Base-by-base conservation (phyloP, 2,329 filamentous ascomycete genomes). In the Penicillium brevicompactum region DNA sequence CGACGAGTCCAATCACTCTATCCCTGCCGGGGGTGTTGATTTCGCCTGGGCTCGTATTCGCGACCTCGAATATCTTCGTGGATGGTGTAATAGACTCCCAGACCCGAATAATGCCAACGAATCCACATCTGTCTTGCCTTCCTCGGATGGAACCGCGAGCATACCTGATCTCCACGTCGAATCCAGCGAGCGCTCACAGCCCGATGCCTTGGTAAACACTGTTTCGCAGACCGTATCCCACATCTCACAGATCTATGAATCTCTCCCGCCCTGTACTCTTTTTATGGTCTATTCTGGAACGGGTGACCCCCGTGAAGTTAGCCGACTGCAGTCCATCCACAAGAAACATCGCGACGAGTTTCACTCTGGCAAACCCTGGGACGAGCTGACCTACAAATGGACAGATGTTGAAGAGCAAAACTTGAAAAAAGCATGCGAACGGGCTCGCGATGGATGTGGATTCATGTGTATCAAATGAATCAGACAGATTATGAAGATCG, bases 251-350 rank as follows among this genome's bases (percentile, higher is more conserved):
- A 78, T 87, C 52, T 85, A 82, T 67, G 78, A 83, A 2, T 75
- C 78, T 6, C 72, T 87, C 30, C 84, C 85, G 13, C 75, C 78
- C 5, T 84, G 82, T 64, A 87, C 84, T 1, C 79, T 85, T 9
- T 80, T 87, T 51, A 77, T 88, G 27, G 80, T 87, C 30, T 87
- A 87, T 68, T 84, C 81, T 54, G 85, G 85, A n/a, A 85, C 83
- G 2, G 83, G 83, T 30, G 84, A 87, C 64, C 84, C 85, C 22
- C 75, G 82, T 30, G 81, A 84, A 52, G 76, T 85, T 42, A 72
- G 77, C 40, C 78, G 82, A 27, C 69, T 87, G 62, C 83, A 86
- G 64, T 74, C 73, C 1, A 75, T 85, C 74, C 82, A 86, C 53
- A 77, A 80, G 61, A 74, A 75, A 52, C 84, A 82, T 67, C 80